phyloP scores from a whole-genome alignment of 202 grass and related monocot species.

The Hordeum pubiflorum region DNA sequence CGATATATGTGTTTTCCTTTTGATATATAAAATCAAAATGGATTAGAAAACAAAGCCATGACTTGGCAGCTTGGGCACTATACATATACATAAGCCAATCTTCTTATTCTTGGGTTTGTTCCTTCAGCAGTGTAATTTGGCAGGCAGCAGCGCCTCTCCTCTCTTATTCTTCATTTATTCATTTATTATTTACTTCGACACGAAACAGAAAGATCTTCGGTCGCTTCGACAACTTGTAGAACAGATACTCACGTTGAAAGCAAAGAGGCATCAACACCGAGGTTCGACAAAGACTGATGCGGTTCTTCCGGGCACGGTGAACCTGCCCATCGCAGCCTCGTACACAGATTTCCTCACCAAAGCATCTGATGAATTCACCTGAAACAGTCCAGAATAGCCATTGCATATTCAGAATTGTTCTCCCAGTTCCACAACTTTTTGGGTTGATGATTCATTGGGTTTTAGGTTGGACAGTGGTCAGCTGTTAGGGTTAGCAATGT shows the following conservation, averaged over 20 bases:
- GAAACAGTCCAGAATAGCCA: constrained; percentile 1
- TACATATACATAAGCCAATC: background rate
- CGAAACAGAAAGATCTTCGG: background rate
- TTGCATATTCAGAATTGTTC: constrained; percentile 10
- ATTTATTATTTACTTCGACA: background rate
- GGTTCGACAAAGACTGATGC: constrained; percentile 55
- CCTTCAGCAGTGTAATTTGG: background rate
- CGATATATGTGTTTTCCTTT: background rate
- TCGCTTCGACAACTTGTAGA: background rate
- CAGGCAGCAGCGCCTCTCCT: background rate
- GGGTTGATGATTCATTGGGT: background rate
- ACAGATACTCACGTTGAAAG: background rate
- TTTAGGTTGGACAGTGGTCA: background rate
- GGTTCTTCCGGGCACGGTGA: constrained; percentile 58
- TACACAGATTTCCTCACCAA: constrained; percentile 48
- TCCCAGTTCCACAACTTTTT: background rate
- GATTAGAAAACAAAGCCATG: background rate
- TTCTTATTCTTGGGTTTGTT: background rate
- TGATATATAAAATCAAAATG: background rate
- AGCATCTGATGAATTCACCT: constrained; percentile 61
- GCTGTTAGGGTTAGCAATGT: background rate
- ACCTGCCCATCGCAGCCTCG: constrained; percentile 21
- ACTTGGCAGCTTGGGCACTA: background rate
- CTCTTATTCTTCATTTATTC: constrained; percentile 17
- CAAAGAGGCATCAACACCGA: constrained; percentile 3